These are phyloP conservation scores for Geranium brycei DNA, from an alignment of 345 rosid genomes.

Conservation along the genomic window DNA sequence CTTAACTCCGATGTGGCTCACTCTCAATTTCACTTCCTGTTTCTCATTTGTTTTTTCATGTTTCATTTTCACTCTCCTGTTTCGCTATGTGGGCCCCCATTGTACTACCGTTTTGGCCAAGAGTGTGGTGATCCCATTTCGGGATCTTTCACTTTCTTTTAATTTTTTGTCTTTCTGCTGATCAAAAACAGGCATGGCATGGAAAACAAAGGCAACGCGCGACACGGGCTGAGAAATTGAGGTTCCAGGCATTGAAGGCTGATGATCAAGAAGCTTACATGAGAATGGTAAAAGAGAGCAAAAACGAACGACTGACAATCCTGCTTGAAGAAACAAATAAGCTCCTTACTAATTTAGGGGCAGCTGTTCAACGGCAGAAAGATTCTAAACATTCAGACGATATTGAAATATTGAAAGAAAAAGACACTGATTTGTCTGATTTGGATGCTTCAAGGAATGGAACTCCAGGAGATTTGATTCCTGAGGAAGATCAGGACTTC, in stretches of 20 bases:
- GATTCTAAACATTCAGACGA: conserved; percentile 61
- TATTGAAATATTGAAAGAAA: conserved; percentile 47
- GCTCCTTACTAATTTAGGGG: conserved; percentile 89
- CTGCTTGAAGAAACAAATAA: conserved; percentile 95
- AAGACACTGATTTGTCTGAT: conserved; percentile 58
- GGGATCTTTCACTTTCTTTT: no score
- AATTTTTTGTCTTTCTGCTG: no score
- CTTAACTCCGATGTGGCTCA: no score
- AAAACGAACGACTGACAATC: conserved; percentile 79
- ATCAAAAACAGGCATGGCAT: conserved; percentile 72
- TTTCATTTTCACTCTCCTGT: no score
- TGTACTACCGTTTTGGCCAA: no score
- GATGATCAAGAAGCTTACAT: conserved; percentile 98
- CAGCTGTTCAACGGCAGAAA: conserved; percentile 98
- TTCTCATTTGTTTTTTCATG: no score
- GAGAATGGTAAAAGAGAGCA: conserved; percentile 95
- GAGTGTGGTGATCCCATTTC: no score
- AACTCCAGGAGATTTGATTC: conserved; percentile 47
- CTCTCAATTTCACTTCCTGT: no score
- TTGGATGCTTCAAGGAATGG: conserved; percentile 60
- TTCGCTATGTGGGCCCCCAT: no score
- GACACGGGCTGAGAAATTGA: conserved; percentile 90
- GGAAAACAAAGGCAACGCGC: conserved; percentile 99
- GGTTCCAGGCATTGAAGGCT: conserved; percentile 90
- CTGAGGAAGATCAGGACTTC: conserved; percentile 52